Evolutionary conservation across 495 filamentous ascomycete genomes (phyloP).

Genomic region (Penicillium pulvis): DNA sequence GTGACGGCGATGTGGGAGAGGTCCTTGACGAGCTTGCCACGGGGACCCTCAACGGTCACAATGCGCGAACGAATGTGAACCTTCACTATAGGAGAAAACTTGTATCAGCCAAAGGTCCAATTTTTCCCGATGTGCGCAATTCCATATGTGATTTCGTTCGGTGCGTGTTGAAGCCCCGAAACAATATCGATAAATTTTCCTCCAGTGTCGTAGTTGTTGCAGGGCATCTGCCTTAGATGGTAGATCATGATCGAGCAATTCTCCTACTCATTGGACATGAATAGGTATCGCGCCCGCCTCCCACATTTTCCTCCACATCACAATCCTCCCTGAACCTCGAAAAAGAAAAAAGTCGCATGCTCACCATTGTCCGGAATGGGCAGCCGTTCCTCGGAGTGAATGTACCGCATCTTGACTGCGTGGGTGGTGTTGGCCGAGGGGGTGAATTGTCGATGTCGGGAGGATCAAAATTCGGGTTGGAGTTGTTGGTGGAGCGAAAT

Average conservation of each 20-base stretch:
- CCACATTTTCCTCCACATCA: conserved; percentile 12
- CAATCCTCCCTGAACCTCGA: conserved; percentile 12
- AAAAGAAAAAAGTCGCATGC: conserved; percentile 39
- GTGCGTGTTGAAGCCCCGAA: neutral
- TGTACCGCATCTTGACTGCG: conserved; percentile 90
- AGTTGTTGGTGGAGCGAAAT: conserved; percentile 52
- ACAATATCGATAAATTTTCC: neutral
- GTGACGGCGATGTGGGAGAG: conserved; percentile 93
- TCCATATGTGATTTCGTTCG: conserved; percentile 3
- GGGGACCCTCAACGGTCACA: conserved; percentile 94
- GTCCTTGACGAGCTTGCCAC: conserved; percentile 94
- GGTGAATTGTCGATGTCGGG: conserved; percentile 51
- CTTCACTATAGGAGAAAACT: conserved; percentile 68
- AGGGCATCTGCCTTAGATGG: neutral
- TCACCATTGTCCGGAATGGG: conserved; percentile 94
- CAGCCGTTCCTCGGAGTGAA: conserved; percentile 94
- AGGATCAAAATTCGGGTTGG: conserved; percentile 49
- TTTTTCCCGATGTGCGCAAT: conserved; percentile 7
- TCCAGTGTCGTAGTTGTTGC: neutral
- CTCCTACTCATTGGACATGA: conserved; percentile 10
- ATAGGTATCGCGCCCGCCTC: conserved; percentile 13
- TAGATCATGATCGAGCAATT: conserved; percentile 4
- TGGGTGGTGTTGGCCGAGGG: conserved; percentile 51
- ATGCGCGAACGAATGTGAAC: conserved; percentile 92
- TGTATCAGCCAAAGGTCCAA: conserved; percentile 25